Conservation (phyloP, 2,329 filamentous ascomycete genomes). For the Diplodia mutila region DNA sequence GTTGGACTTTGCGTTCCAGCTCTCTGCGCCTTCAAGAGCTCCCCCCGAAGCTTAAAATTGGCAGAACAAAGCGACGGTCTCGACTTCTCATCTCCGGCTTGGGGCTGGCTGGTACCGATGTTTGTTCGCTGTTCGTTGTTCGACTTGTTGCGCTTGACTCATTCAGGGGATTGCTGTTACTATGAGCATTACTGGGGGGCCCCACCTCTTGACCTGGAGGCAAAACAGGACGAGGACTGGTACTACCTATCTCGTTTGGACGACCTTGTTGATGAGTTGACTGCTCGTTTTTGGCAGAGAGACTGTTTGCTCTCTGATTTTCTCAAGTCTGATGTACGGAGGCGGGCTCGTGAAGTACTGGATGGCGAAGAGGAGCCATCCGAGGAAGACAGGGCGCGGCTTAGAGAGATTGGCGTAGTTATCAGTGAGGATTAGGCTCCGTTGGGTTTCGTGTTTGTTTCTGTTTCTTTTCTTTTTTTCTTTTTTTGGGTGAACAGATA, state of each 20-base stretch:
- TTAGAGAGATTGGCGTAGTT: not conserved
- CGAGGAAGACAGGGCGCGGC: not conserved
- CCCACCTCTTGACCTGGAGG: not conserved
- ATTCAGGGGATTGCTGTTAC: not conserved
- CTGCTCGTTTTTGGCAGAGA: not conserved
- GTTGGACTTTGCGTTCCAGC: no score
- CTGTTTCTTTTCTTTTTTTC: no score
- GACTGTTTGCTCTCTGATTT: not conserved
- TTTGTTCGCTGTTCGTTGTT: no score
- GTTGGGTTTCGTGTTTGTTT: no score
- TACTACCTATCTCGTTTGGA: not conserved
- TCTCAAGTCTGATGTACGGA: not conserved
- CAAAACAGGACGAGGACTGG: not conserved
- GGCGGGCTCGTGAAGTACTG: not conserved
- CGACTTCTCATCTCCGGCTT: no score
- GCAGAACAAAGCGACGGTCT: no score
- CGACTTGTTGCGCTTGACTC: not conserved
- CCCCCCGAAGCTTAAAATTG: no score
- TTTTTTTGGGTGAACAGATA: no score
- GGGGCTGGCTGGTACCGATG: no score
- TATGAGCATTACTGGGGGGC: no score
- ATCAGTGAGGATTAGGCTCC: no score
- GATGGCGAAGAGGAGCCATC: not conserved
- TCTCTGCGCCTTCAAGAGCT: no score
- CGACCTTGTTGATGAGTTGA: not conserved